Percentiles rank a stretch among this genome's conserved stretches.
Evolutionary conservation across 2,329 filamentous ascomycete genomes (phyloP).

Genomic region (Chaetomiaceae sp.): DNA sequence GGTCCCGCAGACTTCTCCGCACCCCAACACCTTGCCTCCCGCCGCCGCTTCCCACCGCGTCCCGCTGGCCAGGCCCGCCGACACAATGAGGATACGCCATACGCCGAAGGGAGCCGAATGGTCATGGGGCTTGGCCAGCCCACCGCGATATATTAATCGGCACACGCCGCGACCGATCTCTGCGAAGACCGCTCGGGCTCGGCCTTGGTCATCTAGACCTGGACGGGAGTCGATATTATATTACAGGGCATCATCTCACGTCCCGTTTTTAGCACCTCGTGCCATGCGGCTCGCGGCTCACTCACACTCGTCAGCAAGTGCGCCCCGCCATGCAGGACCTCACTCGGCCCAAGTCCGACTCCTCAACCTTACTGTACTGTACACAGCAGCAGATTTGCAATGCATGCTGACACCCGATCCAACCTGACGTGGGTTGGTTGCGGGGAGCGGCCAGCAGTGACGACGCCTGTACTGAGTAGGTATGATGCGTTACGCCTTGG

Average conservation of each 20-base stretch:
- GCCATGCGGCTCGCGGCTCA: slow-evolving; percentile 1
- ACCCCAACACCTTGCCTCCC: too few relatives aligned
- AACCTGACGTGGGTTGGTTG: background rate
- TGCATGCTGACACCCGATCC: too few relatives aligned
- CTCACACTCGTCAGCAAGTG: background rate
- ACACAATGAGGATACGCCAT: background rate
- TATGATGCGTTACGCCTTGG: too few relatives aligned
- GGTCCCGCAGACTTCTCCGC: too few relatives aligned
- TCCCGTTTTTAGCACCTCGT: background rate
- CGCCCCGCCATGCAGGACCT: background rate
- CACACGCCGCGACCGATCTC: slow-evolving; percentile 10
- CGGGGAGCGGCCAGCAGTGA: too few relatives aligned
- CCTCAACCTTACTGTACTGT: too few relatives aligned
- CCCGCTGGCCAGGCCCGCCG: background rate
- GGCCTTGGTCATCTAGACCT: slow-evolving; percentile 7
- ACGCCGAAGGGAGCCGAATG: slow-evolving; percentile 2
- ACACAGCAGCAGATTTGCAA: too few relatives aligned
- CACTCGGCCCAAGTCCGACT: too few relatives aligned
- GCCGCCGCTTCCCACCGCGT: background rate
- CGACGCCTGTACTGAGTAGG: too few relatives aligned
- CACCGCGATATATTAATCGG: slow-evolving; percentile 17
- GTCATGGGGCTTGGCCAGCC: slow-evolving; percentile 17
- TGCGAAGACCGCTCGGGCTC: background rate
- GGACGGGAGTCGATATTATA: slow-evolving; percentile 8
- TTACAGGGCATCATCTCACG: slow-evolving; percentile 1